A percentile compares a stretch with the other conserved stretches of the same genome.
Evolutionary conservation across 371 early-diverging fungal species (phyloP).

Genomic region (Rhizomucor pusillus): DNA sequence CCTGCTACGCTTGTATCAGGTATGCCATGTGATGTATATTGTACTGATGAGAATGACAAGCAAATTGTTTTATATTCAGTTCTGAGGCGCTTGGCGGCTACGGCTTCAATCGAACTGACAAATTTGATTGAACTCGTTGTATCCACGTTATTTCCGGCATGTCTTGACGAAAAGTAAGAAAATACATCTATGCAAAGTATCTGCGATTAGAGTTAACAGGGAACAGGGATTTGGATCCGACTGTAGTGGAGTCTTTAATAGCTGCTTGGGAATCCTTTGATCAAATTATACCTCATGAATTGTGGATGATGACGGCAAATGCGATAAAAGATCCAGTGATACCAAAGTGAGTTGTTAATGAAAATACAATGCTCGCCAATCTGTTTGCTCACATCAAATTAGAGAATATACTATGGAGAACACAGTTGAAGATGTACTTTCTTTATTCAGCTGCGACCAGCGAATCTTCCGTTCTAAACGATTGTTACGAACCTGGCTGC

Average conservation of each 20-base stretch:
- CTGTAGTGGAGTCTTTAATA: slow-evolving; percentile 40
- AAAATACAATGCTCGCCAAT: background rate
- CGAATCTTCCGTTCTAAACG: slow-evolving; percentile 48
- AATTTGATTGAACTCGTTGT: background rate
- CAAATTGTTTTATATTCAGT: background rate
- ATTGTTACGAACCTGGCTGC: slow-evolving; percentile 51
- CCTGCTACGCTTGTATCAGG: background rate
- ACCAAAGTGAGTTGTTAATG: background rate
- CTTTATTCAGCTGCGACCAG: slow-evolving; percentile 49
- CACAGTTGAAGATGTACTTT: slow-evolving; percentile 49
- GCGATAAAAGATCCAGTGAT: slow-evolving; percentile 3
- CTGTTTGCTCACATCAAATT: no score
- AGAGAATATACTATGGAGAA: slow-evolving; percentile 32
- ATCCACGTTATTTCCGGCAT: background rate
- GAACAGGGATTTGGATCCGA: background rate
- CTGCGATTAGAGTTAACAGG: background rate
- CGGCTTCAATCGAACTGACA: background rate
- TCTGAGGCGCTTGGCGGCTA: background rate
- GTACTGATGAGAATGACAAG: no score
- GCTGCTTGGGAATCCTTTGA: slow-evolving; percentile 47
- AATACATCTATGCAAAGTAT: background rate
- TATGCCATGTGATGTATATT: background rate
- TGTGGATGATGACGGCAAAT: slow-evolving; percentile 40
- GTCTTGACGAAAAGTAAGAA: background rate
- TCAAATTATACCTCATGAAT: slow-evolving; percentile 49